These are phyloP conservation scores for Tricholoma sp. DNA, from an alignment of 768 basidiomycete species.

Conservation along the genomic window DNA sequence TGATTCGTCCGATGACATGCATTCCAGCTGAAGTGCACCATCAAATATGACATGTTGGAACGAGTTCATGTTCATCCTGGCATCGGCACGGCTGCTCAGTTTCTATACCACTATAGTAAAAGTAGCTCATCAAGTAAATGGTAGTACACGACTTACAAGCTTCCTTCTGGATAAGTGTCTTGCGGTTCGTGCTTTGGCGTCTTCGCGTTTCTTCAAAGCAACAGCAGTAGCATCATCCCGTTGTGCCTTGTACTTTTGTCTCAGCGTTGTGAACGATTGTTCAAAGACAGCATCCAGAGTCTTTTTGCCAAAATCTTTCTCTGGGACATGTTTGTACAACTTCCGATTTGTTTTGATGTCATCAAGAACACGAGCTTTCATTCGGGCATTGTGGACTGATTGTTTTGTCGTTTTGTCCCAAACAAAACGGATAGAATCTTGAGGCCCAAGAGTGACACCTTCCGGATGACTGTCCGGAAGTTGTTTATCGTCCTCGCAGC, in stretches of 20 bases:
- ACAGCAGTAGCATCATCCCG: constrained; percentile 41
- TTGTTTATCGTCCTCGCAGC: constrained; percentile 46
- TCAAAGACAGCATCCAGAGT: constrained; percentile 60
- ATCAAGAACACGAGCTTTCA: constrained; percentile 59
- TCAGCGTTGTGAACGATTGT: constrained; percentile 62
- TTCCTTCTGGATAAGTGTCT: constrained; percentile 60
- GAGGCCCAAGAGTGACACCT: constrained; percentile 35
- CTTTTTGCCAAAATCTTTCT: constrained; percentile 63
- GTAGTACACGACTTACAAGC: constrained; percentile 37
- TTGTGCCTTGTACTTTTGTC: constrained; percentile 64
- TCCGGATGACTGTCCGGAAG: constrained; percentile 62
- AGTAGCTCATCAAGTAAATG: constrained; percentile 1
- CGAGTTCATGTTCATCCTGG: constrained; percentile 44
- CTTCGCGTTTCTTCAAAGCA: constrained; percentile 48
- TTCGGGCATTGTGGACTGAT: constrained; percentile 66
- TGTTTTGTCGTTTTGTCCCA: constrained; percentile 78
- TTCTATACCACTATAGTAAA: constrained; percentile 40
- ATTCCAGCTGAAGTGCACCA: constrained; percentile 65
- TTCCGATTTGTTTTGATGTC: constrained; percentile 55
- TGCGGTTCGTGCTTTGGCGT: constrained; percentile 55
- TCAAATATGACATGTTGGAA: constrained; percentile 67
- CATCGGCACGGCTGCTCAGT: constrained; percentile 58
- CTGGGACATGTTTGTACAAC: constrained; percentile 58
- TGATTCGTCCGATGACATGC: constrained; percentile 81
- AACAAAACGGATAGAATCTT: constrained; percentile 67